Percentiles rank a stretch among this genome's conserved stretches.
These are phyloP conservation scores for Paraleonurus japonicus DNA, from an alignment of 257 asterid genomes.

Conservation along the genomic window DNA sequence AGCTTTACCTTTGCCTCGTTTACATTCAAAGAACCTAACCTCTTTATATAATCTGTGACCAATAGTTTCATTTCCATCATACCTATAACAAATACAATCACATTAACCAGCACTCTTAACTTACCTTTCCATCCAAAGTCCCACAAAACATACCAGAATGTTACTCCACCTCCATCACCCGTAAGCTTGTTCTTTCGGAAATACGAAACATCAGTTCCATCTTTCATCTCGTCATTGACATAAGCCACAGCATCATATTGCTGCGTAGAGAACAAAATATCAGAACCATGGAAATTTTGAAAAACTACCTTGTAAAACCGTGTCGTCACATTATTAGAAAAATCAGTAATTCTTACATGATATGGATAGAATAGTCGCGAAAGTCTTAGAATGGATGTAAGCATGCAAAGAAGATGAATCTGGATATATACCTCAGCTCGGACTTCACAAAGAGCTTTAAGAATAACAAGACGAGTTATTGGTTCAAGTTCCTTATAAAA, in stretches of 20 bases:
- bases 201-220: slow-evolving; percentile 45
- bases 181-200: slow-evolving; percentile 71
- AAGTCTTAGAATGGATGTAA: slow-evolving; percentile 12
- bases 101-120: slow-evolving; percentile 18
- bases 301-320: slow-evolving; percentile 6
- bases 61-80: slow-evolving; percentile 59
- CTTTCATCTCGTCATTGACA: slow-evolving; percentile 52
- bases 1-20: slow-evolving; percentile 34
- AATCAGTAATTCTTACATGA: background rate
- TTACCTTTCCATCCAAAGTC: slow-evolving; percentile 8
- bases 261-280: slow-evolving; percentile 40
- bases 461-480: slow-evolving; percentile 57
- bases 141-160: slow-evolving; percentile 57
- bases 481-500: slow-evolving; percentile 75
- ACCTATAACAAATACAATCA: slow-evolving; percentile 50
- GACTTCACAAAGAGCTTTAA: slow-evolving; percentile 90
- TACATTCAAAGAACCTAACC: slow-evolving; percentile 34
- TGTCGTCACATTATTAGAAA: slow-evolving; percentile 7
- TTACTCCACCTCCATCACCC: slow-evolving; percentile 56
- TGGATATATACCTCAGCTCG: slow-evolving; percentile 71
- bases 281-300: slow-evolving; percentile 15
- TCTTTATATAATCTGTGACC: slow-evolving; percentile 91
- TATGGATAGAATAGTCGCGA: background rate
- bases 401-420: slow-evolving; percentile 17
- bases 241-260: slow-evolving; percentile 63